phyloP scores from a whole-genome alignment of 1,284 basidiomycete species.

The Stereum hirsutum region DNA sequence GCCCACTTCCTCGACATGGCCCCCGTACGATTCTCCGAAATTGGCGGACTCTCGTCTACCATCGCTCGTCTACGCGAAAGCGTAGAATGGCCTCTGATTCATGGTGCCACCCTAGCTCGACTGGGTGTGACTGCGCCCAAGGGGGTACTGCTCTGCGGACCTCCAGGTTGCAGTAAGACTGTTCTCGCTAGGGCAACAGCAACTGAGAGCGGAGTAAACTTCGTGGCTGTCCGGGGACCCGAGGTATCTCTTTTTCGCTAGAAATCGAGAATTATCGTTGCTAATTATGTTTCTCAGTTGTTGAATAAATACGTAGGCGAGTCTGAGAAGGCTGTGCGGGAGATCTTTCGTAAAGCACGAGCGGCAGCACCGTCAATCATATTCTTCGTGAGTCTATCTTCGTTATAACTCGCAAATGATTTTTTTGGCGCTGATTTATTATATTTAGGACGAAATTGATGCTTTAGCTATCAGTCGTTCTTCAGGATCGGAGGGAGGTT shows the following conservation, averaged over 20 bases:
- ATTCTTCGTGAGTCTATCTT: slow-evolving; percentile 70
- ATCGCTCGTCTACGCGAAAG: slow-evolving; percentile 82
- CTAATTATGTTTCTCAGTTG: slow-evolving; percentile 40
- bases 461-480: slow-evolving; percentile 80
- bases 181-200: slow-evolving; percentile 92
- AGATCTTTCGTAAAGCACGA: slow-evolving; percentile 93
- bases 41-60: slow-evolving; percentile 77
- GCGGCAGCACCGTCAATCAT: slow-evolving; percentile 92
- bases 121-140: slow-evolving; percentile 86
- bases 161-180: slow-evolving; percentile 97
- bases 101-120: slow-evolving; percentile 79
- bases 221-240: slow-evolving; percentile 96
- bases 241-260: slow-evolving; percentile 47
- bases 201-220: slow-evolving; percentile 92
- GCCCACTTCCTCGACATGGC: slow-evolving; percentile 87
- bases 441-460: slow-evolving; percentile 93
- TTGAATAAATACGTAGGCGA: slow-evolving; percentile 98
- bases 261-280: slow-evolving; percentile 5
- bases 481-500: slow-evolving; percentile 44
- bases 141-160: slow-evolving; percentile 91
- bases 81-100: slow-evolving; percentile 91
- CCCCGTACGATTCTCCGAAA: slow-evolving; percentile 78
- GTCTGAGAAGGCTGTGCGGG: slow-evolving; percentile 89
- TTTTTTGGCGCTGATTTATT: background rate
- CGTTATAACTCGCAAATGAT: background rate